Evolutionary conservation across 306 rosid genomes (phyloP), one percentile per base, ranked within the genome.

Genomic region (Fragaria iinumae): DNA sequence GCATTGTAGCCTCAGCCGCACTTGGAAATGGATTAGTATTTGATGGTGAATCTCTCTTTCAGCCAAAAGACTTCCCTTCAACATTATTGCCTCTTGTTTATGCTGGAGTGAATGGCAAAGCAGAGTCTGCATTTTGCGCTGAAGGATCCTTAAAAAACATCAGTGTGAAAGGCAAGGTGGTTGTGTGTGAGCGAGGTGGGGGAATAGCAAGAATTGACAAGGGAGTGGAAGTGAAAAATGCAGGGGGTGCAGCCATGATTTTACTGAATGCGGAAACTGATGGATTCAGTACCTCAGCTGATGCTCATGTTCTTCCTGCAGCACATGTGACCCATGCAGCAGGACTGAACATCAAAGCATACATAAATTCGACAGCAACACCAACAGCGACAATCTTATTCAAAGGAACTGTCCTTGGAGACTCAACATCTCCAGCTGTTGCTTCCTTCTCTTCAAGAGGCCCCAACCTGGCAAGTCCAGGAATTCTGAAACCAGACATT

Each of bases 371-470:
- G n/a, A 82, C 90, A 36, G 70, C 73, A 67, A 82, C 83, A 67
- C 89, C 94, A 11, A 83, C 82, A 69, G 87, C 91, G 10, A 76
- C 91, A 71, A 82, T 91, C 80, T 82, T 85, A 72, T 91, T 89
- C 74, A 86, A 82, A 73, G 92, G 94, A 71, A 86, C 97, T 18
- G 23, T 75, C 68, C 84, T 88, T 0, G 89, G 92, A 56, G 75
- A 88, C 80, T 59, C 90, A 20, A 17, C 45, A 20, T 2, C 94
- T 53, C 97, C 94, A 0, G 77, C 80, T 0, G 87, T 91, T 64
- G 45, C 90, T 73, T 86, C 91, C 36, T 86, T 91, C 83, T 86
- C 94, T 67, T 89, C 97, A 57, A 90, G 97, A 84, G 97, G 94
- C 74, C 97, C 97, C 36, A 85, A 50, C 84, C 57, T 77, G 72